Conservation (phyloP, 2,329 filamentous ascomycete genomes). For the Pestalotiopsis sp. region DNA sequence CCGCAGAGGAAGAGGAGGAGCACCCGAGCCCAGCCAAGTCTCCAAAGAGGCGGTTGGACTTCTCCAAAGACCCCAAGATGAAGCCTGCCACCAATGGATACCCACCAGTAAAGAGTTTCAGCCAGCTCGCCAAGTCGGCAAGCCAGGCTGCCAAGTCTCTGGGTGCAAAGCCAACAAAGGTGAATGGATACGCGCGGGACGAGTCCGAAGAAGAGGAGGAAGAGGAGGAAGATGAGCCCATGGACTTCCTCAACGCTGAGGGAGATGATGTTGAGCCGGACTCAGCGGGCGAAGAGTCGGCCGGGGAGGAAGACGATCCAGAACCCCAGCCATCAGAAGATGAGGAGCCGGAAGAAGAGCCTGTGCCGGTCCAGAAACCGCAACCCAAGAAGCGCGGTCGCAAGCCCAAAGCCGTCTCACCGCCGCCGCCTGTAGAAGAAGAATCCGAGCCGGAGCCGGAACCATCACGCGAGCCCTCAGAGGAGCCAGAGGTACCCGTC, state of each 20-base stretch:
- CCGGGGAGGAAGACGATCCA: slow-evolving; percentile 24
- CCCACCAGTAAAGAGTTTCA: slow-evolving; percentile 28
- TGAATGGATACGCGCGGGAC: slow-evolving; percentile 22
- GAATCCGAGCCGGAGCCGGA: slow-evolving; percentile 23
- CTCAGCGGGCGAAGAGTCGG: slow-evolving; percentile 23
- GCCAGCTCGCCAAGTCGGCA: slow-evolving; percentile 9
- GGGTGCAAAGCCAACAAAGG: slow-evolving; percentile 16
- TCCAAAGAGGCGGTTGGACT: slow-evolving; percentile 60
- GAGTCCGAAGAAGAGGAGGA: slow-evolving; percentile 26
- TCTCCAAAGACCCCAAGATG: slow-evolving; percentile 34
- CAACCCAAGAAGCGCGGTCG: slow-evolving; percentile 11
- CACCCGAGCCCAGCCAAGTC: slow-evolving; percentile 36
- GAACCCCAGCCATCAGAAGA: slow-evolving; percentile 21
- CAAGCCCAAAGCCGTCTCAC: slow-evolving; percentile 9
- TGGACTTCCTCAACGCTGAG: slow-evolving; percentile 20
- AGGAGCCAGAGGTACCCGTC: slow-evolving; percentile 24
- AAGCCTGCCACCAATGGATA: slow-evolving; percentile 23
- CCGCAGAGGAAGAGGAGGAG: slow-evolving; percentile 31
- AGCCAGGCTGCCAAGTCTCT: neutral
- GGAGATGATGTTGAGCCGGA: slow-evolving; percentile 18
- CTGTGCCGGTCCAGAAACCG: slow-evolving; percentile 15
- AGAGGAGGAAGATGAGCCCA: slow-evolving; percentile 25
- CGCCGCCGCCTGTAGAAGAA: neutral
- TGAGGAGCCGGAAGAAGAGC: slow-evolving; percentile 7
- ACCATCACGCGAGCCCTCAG: slow-evolving; percentile 15